Base-by-base conservation (phyloP, 2,329 filamentous ascomycete genomes). In the Scedosporium minutisporum region DNA sequence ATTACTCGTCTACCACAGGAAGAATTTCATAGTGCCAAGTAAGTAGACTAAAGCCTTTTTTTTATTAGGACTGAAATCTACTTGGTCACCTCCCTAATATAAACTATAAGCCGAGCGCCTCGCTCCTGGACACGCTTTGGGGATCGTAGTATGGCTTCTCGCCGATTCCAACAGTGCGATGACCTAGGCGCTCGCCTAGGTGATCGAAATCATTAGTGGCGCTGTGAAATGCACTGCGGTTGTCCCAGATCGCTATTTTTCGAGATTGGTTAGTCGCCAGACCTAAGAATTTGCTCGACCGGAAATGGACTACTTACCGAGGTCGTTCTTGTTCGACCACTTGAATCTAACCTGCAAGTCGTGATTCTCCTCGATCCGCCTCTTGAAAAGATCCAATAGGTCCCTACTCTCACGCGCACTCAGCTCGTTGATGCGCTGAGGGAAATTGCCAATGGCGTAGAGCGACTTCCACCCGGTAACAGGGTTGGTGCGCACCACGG, bases 391-490 rank as follows among this genome's bases (percentile, higher is more conserved):
- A 14, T 69, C 66, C 4, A 83, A 74, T 18, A 83, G 71, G 29
- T 77, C 68, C 41, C 83, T 78, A 6, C 78, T 81, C 71, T 85
- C 82, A 61, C 82, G 78, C 63, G 77, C 77, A 3, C 78, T 80
- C 3, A 85, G 70, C n/a, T 79, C 82, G 62, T 83, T 82, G 68
- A 85, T 83, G 18, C 78, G 76, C 67, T 78, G 77, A 3, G 80
- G 81, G 71, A 82, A 82, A 9, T 77, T 79, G 53, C 72, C 77
- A 68, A 80, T 80, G 41, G 79, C 74, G 64, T 77, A 83, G 6
- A 83, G 75, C 0, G 78, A 80, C 68, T 83, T 84, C 80, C 81
- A 84, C 0, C 82, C 82, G 2, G 81, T 84, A 2, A 83, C 81
- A 64, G 63, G 84, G 67, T 87, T 87, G 5, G 84, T 87, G 2